These are phyloP conservation scores for Prunus armeniaca DNA, from an alignment of 306 rosid species.

Conservation along the genomic window DNA sequence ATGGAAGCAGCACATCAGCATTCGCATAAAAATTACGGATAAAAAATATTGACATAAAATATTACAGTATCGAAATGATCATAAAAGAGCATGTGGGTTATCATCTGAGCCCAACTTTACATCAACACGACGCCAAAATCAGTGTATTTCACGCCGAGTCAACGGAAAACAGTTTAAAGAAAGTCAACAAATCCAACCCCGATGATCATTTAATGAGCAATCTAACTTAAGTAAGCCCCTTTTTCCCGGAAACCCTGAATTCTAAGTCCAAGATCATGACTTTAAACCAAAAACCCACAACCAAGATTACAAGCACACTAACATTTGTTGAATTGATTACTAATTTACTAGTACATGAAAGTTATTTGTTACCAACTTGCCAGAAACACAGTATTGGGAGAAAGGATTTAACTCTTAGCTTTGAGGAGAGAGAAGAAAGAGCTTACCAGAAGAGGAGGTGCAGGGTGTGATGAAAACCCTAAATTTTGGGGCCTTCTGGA, in stretches of 20 bases:
- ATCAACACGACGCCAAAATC: neutral
- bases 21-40: neutral
- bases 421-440: constrained; percentile 7
- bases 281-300: no score
- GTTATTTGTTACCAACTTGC: neutral
- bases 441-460: constrained; percentile 26
- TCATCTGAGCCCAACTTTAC: neutral
- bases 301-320: no score
- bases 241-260: no score
- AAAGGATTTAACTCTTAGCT: constrained; percentile 1
- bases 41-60: neutral
- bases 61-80: neutral
- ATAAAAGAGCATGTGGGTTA: neutral
- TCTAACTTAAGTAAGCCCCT: no score
- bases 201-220: neutral
- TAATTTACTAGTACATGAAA: no score
- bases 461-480: no score
- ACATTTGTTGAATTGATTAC: no score
- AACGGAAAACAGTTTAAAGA: constrained; percentile 8
- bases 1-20: no score
- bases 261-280: no score
- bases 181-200: constrained; percentile 21
- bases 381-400: neutral
- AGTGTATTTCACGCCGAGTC: neutral
- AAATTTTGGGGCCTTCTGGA: no score